Base-by-base conservation (phyloP, 2,329 filamentous ascomycete species). In the Hypoxylon sp. region DNA sequence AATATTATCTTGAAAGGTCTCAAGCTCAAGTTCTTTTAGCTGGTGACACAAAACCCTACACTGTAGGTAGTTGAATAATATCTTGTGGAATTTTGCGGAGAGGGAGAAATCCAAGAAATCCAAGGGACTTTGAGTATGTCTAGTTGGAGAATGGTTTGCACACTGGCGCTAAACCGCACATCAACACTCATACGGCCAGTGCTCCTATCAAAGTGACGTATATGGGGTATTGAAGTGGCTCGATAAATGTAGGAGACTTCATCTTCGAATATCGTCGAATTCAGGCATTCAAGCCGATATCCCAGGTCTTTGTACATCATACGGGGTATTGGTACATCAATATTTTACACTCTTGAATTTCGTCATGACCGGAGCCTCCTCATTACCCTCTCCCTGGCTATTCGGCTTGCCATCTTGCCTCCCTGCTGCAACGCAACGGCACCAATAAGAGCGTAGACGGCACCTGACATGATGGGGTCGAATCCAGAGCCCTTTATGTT, bases 401-500 rank as follows among this genome's bases (percentile, higher is more conserved):
- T 80, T 77, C 87, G 85, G 69, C 89, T 90, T 62, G 95, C 94
- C 59, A 91, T 87, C 46, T 90, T 89, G 37, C 91, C 91, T 48
- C 96, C 96, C 71, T 91, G 89, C 78, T 97, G 93, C 74, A 99
- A 82, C n/a, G 93, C 90, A 56, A 99, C 80, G 9, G 96, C 96
- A 21, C 96, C 96, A 46, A 98, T 82, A 59, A 99, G 91, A 47
- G 94, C 93, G 77, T 94, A 93, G 59, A 99, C 74, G 2, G 93
- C 88, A 67, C 93, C 90, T 51, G 91, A 87, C 59, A 97, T 82
- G 23, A 98, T 90, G 3, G 90, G 83, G 25, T 92, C 87, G 27
- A 91, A 79, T 70, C 96, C 96, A 0, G 93, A 97, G 16, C 82
- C 81, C 54, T 85, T 78, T 57, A 97, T 84, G 72, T 94, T 90